Percentiles rank a stretch among this genome's conserved stretches.
phyloP scores from a whole-genome alignment of 179 eudicot genomes.

The Nepenthes alata region DNA sequence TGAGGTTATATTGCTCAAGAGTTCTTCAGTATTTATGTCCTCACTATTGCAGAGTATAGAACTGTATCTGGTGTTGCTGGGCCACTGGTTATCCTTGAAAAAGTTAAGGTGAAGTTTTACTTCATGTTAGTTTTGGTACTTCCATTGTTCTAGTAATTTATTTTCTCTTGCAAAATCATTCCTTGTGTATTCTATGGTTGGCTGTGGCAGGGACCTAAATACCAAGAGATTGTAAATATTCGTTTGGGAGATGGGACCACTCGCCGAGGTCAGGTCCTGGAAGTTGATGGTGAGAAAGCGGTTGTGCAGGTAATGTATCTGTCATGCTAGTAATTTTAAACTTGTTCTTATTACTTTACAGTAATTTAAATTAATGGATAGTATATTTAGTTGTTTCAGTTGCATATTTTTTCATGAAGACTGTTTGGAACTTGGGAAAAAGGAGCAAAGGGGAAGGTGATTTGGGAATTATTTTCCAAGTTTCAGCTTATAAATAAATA shows the following conservation, averaged over 20 bases:
- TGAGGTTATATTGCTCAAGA: background rate
- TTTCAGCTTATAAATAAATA: no score
- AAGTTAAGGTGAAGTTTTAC: conserved; percentile 64
- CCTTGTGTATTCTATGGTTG: background rate
- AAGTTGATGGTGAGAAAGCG: conserved; percentile 99
- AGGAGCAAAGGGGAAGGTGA: no score
- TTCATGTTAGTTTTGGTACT: background rate
- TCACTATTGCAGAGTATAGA: conserved; percentile 59
- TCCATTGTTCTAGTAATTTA: background rate
- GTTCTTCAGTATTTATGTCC: background rate
- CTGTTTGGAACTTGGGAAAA: no score
- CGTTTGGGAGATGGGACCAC: conserved; percentile 92
- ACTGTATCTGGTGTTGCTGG: conserved; percentile 99
- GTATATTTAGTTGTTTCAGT: no score
- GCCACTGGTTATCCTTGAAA: conserved; percentile 96
- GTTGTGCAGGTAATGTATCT: conserved; percentile 65
- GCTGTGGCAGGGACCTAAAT: conserved; percentile 81
- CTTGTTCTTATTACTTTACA: no score
- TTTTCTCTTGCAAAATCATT: background rate
- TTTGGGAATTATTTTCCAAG: no score
- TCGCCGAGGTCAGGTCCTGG: conserved; percentile 94
- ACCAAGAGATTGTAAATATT: conserved; percentile 90
- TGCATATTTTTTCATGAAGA: no score
- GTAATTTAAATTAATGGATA: no score
- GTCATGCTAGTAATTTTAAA: no score